These are phyloP conservation scores for Radiomyces spectabilis DNA, from an alignment of 192 early-diverging fungal species.

Conservation along the genomic window DNA sequence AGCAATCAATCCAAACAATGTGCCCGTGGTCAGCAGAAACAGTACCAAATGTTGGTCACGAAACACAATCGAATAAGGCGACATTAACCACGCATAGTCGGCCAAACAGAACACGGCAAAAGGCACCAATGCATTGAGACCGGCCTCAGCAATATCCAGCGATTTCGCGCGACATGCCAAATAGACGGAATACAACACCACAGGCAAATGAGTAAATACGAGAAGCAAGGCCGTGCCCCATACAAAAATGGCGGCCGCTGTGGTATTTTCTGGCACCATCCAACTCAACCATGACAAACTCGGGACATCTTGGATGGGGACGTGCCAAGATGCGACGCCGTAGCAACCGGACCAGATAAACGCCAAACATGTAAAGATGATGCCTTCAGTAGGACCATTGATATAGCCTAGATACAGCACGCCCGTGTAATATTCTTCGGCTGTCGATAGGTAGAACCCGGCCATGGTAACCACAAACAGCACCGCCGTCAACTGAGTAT, in stretches of 20 bases:
- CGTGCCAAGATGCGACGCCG: conserved; percentile 33
- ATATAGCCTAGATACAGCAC: conserved; percentile 75
- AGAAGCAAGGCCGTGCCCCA: conserved; percentile 34
- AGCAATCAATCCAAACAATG: conserved; percentile 80
- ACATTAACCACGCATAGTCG: conserved; percentile 61
- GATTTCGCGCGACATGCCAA: conserved; percentile 20
- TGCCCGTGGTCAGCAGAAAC: conserved; percentile 61
- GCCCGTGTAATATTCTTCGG: conserved; percentile 88
- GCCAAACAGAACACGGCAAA: conserved; percentile 15
- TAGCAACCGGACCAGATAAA: conserved; percentile 64
- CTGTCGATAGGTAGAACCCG: conserved; percentile 81
- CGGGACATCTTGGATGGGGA: conserved; percentile 26
- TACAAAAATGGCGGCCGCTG: conserved; percentile 18
- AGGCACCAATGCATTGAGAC: background rate
- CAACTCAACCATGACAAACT: conserved; percentile 31
- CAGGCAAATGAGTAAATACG: conserved; percentile 46
- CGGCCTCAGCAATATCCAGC: background rate
- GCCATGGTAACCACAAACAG: conserved; percentile 59
- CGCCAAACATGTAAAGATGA: conserved; percentile 59
- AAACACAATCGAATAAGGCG: conserved; percentile 57
- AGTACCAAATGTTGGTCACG: conserved; percentile 60
- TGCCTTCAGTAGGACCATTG: conserved; percentile 83
- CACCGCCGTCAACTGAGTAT: conserved; percentile 52
- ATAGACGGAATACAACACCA: conserved; percentile 45
- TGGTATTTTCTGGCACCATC: conserved; percentile 3